Base-by-base conservation (phyloP, 1,284 basidiomycete species). In the Mycena citricolor region DNA sequence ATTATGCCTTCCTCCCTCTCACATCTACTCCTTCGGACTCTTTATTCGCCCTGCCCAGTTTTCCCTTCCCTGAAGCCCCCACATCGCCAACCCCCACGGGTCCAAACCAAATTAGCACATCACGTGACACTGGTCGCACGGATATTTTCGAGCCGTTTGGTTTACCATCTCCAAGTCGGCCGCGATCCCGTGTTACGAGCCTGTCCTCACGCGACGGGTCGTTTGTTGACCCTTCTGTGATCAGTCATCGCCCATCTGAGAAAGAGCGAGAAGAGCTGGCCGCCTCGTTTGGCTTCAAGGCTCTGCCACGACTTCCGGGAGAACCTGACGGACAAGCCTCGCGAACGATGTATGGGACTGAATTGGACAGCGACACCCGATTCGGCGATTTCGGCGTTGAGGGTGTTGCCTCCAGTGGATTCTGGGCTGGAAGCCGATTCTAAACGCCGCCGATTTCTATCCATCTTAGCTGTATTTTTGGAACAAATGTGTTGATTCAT, bases 301-400 rank as follows among this genome's bases (percentile, higher is more conserved):
- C 8, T 16, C 23, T 25, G 17, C n/a, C n/a, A n/a, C n/a, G n/a
- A n/a, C n/a, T n/a, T n/a, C n/a, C n/a, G n/a, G n/a, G n/a, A n/a
- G 23, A 8, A 17, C 24, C 12, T 7, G 42, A 49, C 11, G 22
- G 38, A 5, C 39, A 52, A 11, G 30, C 23, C 4, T 36, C 16
- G 21, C 74, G 78, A 49, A 89, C 86, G 13, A 86, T 89, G 80
- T 89, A 86, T 61, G 86, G 86, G 5, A 89, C 86, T 1, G 86
- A 89, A 61, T 60, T 87, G 31, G 84, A 86, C 21, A 67, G 68
- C 30, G 85, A 89, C 59, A 83, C 81, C 10, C 76, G 86, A 34
- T 89, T 89, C 59, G 86, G 86, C 5, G 86, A 89, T 63, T 89
- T 88, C 61, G 86, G 86, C 32, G 69, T 86, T 21, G 81, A 85